phyloP scores from a whole-genome alignment of 169 alveolate species.

The Plasmodium vinckei region DNA sequence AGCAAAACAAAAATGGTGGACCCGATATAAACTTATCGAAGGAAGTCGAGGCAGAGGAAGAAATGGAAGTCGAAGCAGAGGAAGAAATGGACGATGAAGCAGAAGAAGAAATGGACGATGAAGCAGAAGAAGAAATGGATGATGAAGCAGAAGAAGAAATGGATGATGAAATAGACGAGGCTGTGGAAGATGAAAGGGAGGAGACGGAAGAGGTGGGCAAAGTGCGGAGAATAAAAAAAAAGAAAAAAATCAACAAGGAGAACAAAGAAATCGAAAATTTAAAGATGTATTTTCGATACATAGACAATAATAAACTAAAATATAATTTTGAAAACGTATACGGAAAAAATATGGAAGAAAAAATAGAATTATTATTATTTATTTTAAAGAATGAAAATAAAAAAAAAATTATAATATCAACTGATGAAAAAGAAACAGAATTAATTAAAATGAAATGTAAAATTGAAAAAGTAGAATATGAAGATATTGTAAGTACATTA shows the following conservation, averaged over 20 bases:
- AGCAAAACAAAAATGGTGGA: background rate
- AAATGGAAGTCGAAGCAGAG: background rate
- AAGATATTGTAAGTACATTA: slow-evolving; percentile 8
- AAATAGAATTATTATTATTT: slow-evolving; percentile 22
- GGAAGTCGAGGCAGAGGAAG: background rate
- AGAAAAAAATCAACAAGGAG: slow-evolving; percentile 37
- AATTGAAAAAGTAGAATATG: slow-evolving; percentile 53
- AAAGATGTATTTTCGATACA: background rate
- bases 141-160: background rate
- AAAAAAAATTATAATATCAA: slow-evolving; percentile 39
- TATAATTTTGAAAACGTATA: slow-evolving; percentile 35
- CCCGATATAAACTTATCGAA: background rate
- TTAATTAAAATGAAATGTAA: slow-evolving; percentile 49
- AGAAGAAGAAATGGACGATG: background rate
- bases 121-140: background rate
- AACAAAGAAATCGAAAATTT: slow-evolving; percentile 19
- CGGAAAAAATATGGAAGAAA: slow-evolving; percentile 20
- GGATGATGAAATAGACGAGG: background rate
- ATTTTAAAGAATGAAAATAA: slow-evolving; percentile 40
- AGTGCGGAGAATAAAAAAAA: background rate
- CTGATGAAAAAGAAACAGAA: slow-evolving; percentile 41
- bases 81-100: background rate
- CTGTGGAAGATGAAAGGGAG: too few species aligned
- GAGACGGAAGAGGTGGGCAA: background rate
- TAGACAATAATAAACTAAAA: slow-evolving; percentile 3